phyloP scores from a whole-genome alignment of 805 yeast genomes.

The Kuraishia capsulata region DNA sequence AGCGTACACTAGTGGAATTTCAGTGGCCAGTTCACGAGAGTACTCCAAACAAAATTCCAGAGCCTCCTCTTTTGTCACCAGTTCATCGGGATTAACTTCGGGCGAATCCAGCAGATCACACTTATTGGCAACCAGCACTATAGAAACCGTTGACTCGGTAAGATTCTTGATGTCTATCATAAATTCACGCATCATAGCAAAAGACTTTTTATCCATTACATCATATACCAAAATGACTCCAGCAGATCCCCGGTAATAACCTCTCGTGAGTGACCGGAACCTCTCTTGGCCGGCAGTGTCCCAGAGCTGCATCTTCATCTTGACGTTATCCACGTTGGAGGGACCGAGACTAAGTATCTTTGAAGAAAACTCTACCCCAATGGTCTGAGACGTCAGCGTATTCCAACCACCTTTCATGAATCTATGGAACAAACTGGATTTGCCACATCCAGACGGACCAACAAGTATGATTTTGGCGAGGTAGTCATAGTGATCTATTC shows the following conservation, averaged over 20 bases:
- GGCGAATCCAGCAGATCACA: slow-evolving; percentile 12
- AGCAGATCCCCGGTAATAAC: slow-evolving; percentile 27
- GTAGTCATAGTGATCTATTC: slow-evolving; percentile 21
- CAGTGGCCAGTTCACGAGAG: slow-evolving; percentile 14
- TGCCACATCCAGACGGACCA: slow-evolving; percentile 35
- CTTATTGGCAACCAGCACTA: slow-evolving; percentile 26
- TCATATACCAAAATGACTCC: slow-evolving; percentile 28
- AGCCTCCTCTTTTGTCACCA: slow-evolving; percentile 25
- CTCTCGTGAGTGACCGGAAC: slow-evolving; percentile 26
- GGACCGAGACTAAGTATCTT: slow-evolving; percentile 15
- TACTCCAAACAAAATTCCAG: slow-evolving; percentile 20
- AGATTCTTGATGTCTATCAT: slow-evolving; percentile 21
- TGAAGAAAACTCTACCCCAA: slow-evolving; percentile 31
- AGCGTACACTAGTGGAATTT: slow-evolving; percentile 26
- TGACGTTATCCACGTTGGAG: slow-evolving; percentile 4
- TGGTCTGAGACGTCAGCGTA: slow-evolving; percentile 22
- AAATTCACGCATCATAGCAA: slow-evolving; percentile 19
- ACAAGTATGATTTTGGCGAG: slow-evolving; percentile 30
- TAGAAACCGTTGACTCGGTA: slow-evolving; percentile 16
- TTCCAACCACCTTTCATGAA: slow-evolving; percentile 21
- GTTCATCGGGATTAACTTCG: slow-evolving; percentile 2
- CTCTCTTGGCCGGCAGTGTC: slow-evolving; percentile 30
- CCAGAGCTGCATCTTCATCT: slow-evolving; percentile 24
- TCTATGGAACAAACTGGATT: slow-evolving; percentile 30
- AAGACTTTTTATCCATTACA: slow-evolving; percentile 14